A percentile compares a stretch with the other conserved stretches of the same genome.
Conservation (phyloP, 73 alveolate genomes). For the Paramecium biaurelia region DNA sequence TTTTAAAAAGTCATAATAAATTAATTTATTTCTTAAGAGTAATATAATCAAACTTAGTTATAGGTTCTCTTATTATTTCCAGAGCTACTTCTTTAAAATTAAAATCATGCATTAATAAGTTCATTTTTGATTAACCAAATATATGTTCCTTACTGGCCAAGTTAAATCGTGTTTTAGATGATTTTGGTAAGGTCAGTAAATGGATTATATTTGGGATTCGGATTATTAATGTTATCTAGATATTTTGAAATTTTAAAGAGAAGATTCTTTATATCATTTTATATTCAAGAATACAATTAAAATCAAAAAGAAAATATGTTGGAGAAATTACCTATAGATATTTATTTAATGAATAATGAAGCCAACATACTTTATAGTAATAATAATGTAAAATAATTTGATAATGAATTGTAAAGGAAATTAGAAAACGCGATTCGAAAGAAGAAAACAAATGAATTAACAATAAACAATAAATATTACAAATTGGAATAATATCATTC, state of each 20-base stretch:
- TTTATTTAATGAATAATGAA: not conserved
- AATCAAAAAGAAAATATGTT: not conserved
- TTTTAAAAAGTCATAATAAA: not conserved
- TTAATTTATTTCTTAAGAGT: not conserved
- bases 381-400: not conserved
- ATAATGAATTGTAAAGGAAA: not conserved
- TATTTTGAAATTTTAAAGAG: conserved; percentile 12
- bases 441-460: not conserved
- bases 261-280: not conserved
- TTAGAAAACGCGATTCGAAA: not conserved
- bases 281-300: not conserved
- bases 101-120: not conserved
- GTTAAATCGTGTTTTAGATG: not conserved
- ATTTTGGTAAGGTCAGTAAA: not conserved
- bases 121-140: not conserved
- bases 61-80: not conserved
- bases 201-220: not conserved
- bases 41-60: not conserved
- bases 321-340: not conserved
- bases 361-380: not conserved
- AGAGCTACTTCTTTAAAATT: not conserved
- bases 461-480: not conserved
- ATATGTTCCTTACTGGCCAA: not conserved
- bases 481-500: not conserved
- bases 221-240: conserved; percentile 2